Conservation (phyloP, 176 grass and related monocot species). For the Oropetium thomaeum region DNA sequence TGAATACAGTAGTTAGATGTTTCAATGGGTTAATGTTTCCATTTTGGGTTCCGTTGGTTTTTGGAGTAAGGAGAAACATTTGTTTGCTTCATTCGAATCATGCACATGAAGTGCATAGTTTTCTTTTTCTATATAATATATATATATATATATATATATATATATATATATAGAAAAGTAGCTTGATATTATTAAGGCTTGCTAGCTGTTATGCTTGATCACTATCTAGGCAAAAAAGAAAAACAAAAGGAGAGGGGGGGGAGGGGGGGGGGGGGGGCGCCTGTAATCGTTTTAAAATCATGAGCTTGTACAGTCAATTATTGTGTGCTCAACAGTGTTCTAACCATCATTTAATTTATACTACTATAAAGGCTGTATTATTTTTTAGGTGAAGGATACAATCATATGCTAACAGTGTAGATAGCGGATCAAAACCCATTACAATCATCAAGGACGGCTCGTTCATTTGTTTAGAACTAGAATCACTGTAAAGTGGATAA, state of each 20-base stretch:
- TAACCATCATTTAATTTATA: conserved; percentile 26
- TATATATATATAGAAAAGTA: background rate
- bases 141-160: no score
- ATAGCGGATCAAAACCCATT: conserved; percentile 10
- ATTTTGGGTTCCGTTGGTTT: conserved; percentile 1
- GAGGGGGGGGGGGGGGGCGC: no score
- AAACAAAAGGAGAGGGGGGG: background rate
- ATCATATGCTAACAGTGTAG: conserved; percentile 17
- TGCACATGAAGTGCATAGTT: background rate
- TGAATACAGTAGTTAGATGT: background rate
- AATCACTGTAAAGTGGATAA: conserved; percentile 27
- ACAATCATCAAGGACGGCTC: background rate
- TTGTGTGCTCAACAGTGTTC: conserved; percentile 18
- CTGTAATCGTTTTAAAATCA: background rate
- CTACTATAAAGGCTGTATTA: background rate
- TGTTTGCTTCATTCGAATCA: background rate
- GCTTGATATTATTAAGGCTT: background rate
- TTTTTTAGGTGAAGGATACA: conserved; percentile 34
- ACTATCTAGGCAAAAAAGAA: no score
- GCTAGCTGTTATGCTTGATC: background rate
- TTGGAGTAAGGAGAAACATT: background rate
- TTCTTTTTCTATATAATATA: no score
- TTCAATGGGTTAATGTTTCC: background rate
- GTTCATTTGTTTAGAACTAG: conserved; percentile 13
- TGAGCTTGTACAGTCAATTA: conserved; percentile 27